Percentiles rank a stretch among this genome's conserved stretches.
Conservation (phyloP, 805 yeast genomes). For the Yarrowia osloensis region DNA sequence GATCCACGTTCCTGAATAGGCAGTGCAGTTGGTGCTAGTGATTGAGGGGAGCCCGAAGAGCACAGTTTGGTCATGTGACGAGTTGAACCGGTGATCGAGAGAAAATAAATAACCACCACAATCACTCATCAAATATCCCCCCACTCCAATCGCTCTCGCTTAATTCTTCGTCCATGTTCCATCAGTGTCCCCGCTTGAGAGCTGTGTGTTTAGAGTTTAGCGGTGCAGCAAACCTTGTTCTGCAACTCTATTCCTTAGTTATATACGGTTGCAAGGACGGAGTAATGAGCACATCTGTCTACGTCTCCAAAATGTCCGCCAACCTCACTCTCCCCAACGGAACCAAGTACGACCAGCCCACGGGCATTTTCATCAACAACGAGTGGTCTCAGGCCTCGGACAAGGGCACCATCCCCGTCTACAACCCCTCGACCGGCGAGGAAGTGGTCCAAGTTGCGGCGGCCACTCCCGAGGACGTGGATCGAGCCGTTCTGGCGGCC, state of each 20-base stretch:
- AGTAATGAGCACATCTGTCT: not conserved
- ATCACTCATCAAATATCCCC: not conserved
- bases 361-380: conserved; percentile 86
- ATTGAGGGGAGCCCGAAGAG: not conserved
- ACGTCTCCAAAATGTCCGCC: conserved; percentile 38
- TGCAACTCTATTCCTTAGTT: not conserved
- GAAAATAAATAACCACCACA: no score
- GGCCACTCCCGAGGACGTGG: conserved; percentile 75
- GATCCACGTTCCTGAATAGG: conserved; percentile 26
- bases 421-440: conserved; percentile 51
- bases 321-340: conserved; percentile 67
- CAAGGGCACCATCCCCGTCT: conserved; percentile 51
- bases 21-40: not conserved
- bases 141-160: not conserved
- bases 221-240: no score
- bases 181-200: not conserved
- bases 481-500: conserved; percentile 81
- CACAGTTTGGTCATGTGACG: not conserved
- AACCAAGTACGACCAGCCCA: conserved; percentile 69
- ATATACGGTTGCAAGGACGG: not conserved
- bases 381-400: conserved; percentile 64
- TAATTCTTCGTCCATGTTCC: not conserved
- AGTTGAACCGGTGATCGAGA: no score
- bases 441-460: conserved; percentile 66
- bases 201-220: not conserved